Base-by-base conservation (phyloP, 371 early-diverging fungal genomes). In the Blakeslea trispora region DNA sequence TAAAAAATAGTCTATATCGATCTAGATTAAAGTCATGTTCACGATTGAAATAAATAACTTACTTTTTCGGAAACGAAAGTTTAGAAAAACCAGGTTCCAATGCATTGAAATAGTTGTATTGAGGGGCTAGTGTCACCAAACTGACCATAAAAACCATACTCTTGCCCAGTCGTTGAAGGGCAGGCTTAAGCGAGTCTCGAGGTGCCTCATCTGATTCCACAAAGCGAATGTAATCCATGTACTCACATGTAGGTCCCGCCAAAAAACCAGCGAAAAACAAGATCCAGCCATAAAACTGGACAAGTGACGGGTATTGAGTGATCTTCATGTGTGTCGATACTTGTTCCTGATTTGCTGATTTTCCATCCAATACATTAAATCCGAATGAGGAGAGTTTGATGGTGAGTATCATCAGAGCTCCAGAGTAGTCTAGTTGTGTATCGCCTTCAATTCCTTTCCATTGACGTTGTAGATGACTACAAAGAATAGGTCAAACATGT, bases 361-460 rank as follows among this genome's bases (percentile, higher is more conserved):
- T 34, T 8, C 58, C 56, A 18, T 66, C 61, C 22, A 50, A 10
- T 34, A 93, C 86, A 53, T 85, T 87, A 74, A 89, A 96, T 0
- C 93, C 96, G 74, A 91, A 92, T 7, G 91, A 85, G 10, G 93
- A 87, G 45, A 93, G 62, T 68, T 95, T 95, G 63, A 95, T 92
- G 8, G 91, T 89, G 45, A 91, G 71, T 24, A 97, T 81, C 97
- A 97, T 97, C 69, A 92, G 84, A 1, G 92, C 87, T 11, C 93
- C 93, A 6, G 96, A 91, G 54, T 88, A 81, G 74, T 97, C 96
- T 50, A 92, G 79, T 24, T 68, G 61, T 23, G 75, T 82, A 56
- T 75, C 75, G 23, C 81, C 75, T 47, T 64, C 64, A 24, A 68
- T 62, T 31, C 82, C 74, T 55, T 81, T 66, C 47, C 77, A 40